Conservation (phyloP, 208 protist genomes). For the Acanthamoeba healyi region DNA sequence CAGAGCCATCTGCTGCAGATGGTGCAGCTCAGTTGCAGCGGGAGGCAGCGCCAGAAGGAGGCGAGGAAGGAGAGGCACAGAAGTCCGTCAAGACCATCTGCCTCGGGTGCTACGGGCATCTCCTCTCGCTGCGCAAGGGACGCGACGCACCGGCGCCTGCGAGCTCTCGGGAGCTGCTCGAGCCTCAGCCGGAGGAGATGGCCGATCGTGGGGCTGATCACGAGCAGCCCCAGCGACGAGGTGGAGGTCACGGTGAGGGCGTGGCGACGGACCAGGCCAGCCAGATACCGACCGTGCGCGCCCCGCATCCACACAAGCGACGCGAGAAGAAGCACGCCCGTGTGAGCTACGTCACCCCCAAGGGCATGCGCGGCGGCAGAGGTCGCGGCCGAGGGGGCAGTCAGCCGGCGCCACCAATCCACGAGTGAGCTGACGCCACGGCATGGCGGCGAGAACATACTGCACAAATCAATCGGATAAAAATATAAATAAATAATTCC, state of each 20-base stretch:
- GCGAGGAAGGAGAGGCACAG: background rate
- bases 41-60: background rate
- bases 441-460: no score
- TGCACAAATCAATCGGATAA: no score
- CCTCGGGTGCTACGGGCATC: slow-evolving; percentile 42
- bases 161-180: background rate
- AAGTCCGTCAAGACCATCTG: background rate
- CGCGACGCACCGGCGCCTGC: background rate
- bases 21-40: background rate
- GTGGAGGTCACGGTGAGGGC: background rate
- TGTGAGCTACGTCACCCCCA: slow-evolving; percentile 35
- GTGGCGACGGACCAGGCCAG: background rate
- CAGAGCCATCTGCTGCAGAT: no score
- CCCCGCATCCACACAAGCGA: slow-evolving; percentile 28
- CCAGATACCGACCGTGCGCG: background rate
- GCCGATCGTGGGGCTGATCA: background rate
- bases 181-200: background rate
- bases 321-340: slow-evolving; percentile 50
- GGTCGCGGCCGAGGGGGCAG: background rate
- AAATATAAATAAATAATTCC: no score
- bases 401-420: background rate
- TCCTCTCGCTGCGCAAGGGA: slow-evolving; percentile 28
- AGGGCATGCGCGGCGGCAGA: slow-evolving; percentile 5
- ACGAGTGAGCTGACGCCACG: no score
- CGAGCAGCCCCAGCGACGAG: background rate